A percentile compares a stretch with the other conserved stretches of the same genome.
Conservation (phyloP, 768 basidiomycete species). For the Lactarius pseudohatsudake region DNA sequence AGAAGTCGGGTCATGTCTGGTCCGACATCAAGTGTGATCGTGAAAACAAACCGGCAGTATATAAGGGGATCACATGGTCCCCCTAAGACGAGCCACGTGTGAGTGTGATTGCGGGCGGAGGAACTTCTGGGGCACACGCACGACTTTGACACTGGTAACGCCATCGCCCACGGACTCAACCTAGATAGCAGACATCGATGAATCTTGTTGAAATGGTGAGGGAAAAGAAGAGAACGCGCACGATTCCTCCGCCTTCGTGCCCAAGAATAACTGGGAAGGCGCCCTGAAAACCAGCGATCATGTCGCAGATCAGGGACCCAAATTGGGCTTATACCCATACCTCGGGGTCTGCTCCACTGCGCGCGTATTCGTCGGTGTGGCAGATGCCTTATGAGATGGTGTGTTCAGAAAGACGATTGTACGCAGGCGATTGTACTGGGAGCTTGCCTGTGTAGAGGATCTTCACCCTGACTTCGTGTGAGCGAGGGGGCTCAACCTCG, state of each 20-base stretch:
- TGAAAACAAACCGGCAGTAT: slow-evolving; percentile 72
- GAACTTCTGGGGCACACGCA: slow-evolving; percentile 34
- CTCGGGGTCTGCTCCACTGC: slow-evolving; percentile 95
- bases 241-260: slow-evolving; percentile 91
- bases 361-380: slow-evolving; percentile 97
- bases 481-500: slow-evolving; percentile 87
- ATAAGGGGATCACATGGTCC: slow-evolving; percentile 96
- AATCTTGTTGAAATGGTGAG: not conserved
- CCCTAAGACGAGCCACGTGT: slow-evolving; percentile 45
- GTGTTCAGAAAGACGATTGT: not conserved
- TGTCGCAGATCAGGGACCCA: slow-evolving; percentile 13
- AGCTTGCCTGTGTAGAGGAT: slow-evolving; percentile 84
- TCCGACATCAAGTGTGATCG: not conserved
- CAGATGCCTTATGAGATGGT: slow-evolving; percentile 66
- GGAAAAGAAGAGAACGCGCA: slow-evolving; percentile 39
- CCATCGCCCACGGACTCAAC: slow-evolving; percentile 98
- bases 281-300: slow-evolving; percentile 48
- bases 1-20: slow-evolving; percentile 5
- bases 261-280: slow-evolving; percentile 91
- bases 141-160: slow-evolving; percentile 73
- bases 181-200: slow-evolving; percentile 44
- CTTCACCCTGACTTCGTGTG: slow-evolving; percentile 90
- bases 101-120: slow-evolving; percentile 2
- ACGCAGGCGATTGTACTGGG: not conserved
- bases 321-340: slow-evolving; percentile 39